phyloP scores from a whole-genome alignment of 1,139 yeast genomes.

The Pichia sp. region DNA sequence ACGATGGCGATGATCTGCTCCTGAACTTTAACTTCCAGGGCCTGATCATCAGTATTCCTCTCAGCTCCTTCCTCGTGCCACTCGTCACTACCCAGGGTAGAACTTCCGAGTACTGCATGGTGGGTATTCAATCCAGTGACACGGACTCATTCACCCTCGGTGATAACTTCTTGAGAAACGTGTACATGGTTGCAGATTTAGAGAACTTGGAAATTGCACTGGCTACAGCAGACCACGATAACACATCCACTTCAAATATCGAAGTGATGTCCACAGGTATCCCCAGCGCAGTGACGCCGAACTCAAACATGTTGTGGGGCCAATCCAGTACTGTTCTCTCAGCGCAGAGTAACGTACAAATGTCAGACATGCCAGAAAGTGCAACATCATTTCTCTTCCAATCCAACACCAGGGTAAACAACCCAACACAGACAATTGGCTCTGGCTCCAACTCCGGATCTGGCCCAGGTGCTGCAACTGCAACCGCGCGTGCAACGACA shows the following conservation, averaged over 20 bases:
- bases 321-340: conserved; percentile 2
- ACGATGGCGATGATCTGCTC: conserved; percentile 25
- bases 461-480: not conserved
- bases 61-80: conserved; percentile 30
- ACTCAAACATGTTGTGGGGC: conserved; percentile 9
- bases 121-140: conserved; percentile 24
- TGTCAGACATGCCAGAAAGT: conserved; percentile 6
- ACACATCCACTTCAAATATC: conserved; percentile 6
- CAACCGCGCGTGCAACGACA: too few relatives aligned
- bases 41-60: conserved; percentile 37
- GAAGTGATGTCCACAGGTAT: conserved; percentile 12
- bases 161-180: conserved; percentile 64
- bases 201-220: conserved; percentile 57
- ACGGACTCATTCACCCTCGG: conserved; percentile 44
- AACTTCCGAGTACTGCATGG: conserved; percentile 8
- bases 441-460: not conserved
- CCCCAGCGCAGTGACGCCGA: conserved; percentile 14
- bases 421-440: not conserved
- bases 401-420: too few relatives aligned
- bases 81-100: conserved; percentile 5
- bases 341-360: conserved; percentile 3
- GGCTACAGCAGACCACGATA: conserved; percentile 43
- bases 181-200: conserved; percentile 73
- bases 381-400: not conserved
- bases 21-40: conserved; percentile 46